Conservation (phyloP, 2,329 filamentous ascomycete genomes). For the Hortaea sp. region DNA sequence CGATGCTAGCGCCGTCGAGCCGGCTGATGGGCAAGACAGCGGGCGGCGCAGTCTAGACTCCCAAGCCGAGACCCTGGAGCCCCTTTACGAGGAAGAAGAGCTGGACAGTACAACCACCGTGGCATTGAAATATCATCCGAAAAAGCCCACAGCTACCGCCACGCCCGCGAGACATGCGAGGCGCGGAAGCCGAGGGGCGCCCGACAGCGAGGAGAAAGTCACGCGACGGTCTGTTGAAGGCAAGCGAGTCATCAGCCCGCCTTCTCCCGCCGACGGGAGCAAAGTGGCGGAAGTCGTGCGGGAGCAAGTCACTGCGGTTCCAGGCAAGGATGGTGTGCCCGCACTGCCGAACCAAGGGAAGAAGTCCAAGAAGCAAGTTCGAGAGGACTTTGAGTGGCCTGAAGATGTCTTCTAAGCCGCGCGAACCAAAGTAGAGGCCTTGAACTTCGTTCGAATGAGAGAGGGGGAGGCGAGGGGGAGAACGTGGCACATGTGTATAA, state of each 20-base stretch:
- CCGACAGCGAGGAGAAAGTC: conserved; percentile 7
- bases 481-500: too few species aligned
- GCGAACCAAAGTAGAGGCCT: too few species aligned
- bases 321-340: conserved; percentile 14
- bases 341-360: conserved; percentile 7
- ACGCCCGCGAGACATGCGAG: conserved; percentile 20
- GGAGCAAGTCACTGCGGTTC: conserved; percentile 11
- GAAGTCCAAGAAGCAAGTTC: neutral
- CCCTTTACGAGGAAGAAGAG: conserved; percentile 26
- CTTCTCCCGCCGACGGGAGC: conserved; percentile 6
- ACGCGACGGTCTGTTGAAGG: neutral
- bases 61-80: conserved; percentile 19
- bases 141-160: conserved; percentile 18
- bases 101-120: conserved; percentile 10
- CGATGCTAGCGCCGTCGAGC: conserved; percentile 16
- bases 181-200: conserved; percentile 11
- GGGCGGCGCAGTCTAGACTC: conserved; percentile 16
- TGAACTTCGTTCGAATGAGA: too few species aligned
- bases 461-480: too few species aligned
- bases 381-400: conserved; percentile 23
- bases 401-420: conserved; percentile 25
- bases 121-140: conserved; percentile 15
- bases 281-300: conserved; percentile 10
- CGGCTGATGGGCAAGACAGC: conserved; percentile 12
- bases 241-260: conserved; percentile 8